Conservation (phyloP, 2,329 filamentous ascomycete genomes). For the Diaporthe citriasiana region DNA sequence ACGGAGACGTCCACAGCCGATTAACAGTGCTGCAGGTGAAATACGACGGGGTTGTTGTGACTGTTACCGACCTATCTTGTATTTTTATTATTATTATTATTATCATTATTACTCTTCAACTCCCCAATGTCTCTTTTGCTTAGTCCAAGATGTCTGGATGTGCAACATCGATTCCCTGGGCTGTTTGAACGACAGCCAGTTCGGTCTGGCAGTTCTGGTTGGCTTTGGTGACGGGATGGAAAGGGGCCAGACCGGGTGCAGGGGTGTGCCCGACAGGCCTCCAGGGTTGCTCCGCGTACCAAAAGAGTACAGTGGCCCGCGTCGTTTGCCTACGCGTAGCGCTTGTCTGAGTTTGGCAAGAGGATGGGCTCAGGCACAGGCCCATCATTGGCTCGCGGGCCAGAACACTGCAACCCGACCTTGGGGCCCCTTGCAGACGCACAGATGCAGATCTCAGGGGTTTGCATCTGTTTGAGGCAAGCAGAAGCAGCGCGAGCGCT, state of each 20-base stretch:
- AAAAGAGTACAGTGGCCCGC: slow-evolving; percentile 10
- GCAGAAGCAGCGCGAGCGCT: slow-evolving; percentile 22
- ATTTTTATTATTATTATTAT: background rate
- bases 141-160: background rate
- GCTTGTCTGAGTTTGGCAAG: slow-evolving; percentile 29
- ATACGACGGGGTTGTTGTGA: slow-evolving; percentile 7
- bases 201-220: no score
- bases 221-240: slow-evolving; percentile 3
- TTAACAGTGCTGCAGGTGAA: slow-evolving; percentile 1
- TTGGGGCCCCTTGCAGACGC: slow-evolving; percentile 33
- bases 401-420: slow-evolving; percentile 29
- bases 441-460: slow-evolving; percentile 36
- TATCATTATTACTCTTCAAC: background rate
- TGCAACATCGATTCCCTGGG: background rate
- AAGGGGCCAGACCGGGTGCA: slow-evolving; percentile 16
- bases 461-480: slow-evolving; percentile 32
- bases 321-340: slow-evolving; percentile 33
- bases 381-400: slow-evolving; percentile 41
- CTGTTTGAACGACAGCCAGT: background rate
- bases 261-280: slow-evolving; percentile 9
- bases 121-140: background rate
- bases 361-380: slow-evolving; percentile 39
- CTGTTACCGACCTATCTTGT: background rate
- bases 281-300: slow-evolving; percentile 2
- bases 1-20: slow-evolving; percentile 1